These are phyloP conservation scores for Microsporum ferrugineum DNA, from an alignment of 2,329 filamentous ascomycete species.

Conservation along the genomic window DNA sequence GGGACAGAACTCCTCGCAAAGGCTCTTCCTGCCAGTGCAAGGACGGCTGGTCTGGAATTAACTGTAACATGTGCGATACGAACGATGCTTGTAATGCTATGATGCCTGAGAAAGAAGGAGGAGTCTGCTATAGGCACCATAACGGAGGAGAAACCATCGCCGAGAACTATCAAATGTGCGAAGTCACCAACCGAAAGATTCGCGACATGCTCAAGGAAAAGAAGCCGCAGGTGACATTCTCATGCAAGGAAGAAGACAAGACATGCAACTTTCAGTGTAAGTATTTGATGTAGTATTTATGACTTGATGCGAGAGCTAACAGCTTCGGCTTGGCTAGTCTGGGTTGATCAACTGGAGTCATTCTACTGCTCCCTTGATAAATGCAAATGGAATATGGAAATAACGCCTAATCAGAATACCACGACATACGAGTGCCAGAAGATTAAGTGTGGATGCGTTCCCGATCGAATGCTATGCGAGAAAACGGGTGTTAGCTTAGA, in stretches of 20 bases:
- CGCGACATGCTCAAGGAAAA: slow-evolving; percentile 71
- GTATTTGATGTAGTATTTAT: slow-evolving; percentile 19
- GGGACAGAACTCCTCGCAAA: slow-evolving; percentile 62
- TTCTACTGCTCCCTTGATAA: slow-evolving; percentile 88
- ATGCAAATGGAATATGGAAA: slow-evolving; percentile 62
- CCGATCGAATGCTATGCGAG: slow-evolving; percentile 86
- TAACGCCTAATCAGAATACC: slow-evolving; percentile 59
- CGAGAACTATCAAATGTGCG: slow-evolving; percentile 94
- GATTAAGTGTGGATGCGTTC: slow-evolving; percentile 76
- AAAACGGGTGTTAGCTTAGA: slow-evolving; percentile 69
- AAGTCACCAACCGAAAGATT: slow-evolving; percentile 94
- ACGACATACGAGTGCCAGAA: slow-evolving; percentile 78
- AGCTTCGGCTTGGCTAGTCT: slow-evolving; percentile 48
- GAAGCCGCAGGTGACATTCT: slow-evolving; percentile 89
- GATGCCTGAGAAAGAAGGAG: slow-evolving; percentile 70
- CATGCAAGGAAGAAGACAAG: slow-evolving; percentile 61
- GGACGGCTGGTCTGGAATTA: slow-evolving; percentile 91
- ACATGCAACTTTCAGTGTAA: slow-evolving; percentile 91
- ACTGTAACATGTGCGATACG: slow-evolving; percentile 88
- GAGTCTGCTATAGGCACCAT: slow-evolving; percentile 88
- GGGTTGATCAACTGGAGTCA: slow-evolving; percentile 86
- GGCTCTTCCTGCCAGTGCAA: slow-evolving; percentile 69
- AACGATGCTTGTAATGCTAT: slow-evolving; percentile 76
- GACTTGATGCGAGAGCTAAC: slow-evolving; percentile 15
- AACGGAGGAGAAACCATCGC: slow-evolving; percentile 81